Conservation (phyloP, 495 filamentous ascomycete genomes). For the Hypoxylon lenormandii region DNA sequence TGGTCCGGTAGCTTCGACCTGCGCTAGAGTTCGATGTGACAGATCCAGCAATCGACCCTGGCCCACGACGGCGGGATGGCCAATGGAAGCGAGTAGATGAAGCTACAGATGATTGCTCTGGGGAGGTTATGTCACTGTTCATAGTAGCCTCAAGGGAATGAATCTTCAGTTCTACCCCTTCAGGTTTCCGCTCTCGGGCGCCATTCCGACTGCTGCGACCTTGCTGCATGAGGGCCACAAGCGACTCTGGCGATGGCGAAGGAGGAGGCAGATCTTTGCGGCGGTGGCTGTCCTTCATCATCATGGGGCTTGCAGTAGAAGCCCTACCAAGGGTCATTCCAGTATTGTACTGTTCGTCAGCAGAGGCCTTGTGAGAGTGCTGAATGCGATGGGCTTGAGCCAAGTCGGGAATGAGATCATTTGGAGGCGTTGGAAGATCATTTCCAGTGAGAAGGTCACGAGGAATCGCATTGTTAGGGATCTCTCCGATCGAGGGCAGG, state of each 20-base stretch:
- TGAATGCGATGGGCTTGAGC: constrained; percentile 24
- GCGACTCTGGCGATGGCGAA: constrained; percentile 61
- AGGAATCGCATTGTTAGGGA: constrained; percentile 57
- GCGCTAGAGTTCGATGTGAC: constrained; percentile 58
- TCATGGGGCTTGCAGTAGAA: constrained; percentile 64
- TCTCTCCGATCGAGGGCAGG: constrained; percentile 87
- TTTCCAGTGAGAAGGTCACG: constrained; percentile 51
- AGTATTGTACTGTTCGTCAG: constrained; percentile 33
- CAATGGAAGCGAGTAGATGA: constrained; percentile 61
- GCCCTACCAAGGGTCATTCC: constrained; percentile 54
- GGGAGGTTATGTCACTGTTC: constrained; percentile 64
- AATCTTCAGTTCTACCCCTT: constrained; percentile 80
- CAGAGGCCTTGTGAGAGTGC: constrained; percentile 34
- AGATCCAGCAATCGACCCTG: constrained; percentile 62
- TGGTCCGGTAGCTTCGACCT: constrained; percentile 55
- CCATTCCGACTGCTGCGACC: constrained; percentile 70
- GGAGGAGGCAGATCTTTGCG: constrained; percentile 60
- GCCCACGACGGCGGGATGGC: constrained; percentile 60
- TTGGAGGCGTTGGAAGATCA: constrained; percentile 51
- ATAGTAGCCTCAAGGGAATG: constrained; percentile 68
- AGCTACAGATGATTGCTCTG: constrained; percentile 63
- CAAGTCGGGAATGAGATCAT: constrained; percentile 32
- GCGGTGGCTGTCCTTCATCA: constrained; percentile 55
- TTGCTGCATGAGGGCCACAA: constrained; percentile 67
- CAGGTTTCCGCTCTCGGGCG: constrained; percentile 82